Conservation (phyloP, 2,329 filamentous ascomycete genomes). For the Pseudogymnoascus sp. region DNA sequence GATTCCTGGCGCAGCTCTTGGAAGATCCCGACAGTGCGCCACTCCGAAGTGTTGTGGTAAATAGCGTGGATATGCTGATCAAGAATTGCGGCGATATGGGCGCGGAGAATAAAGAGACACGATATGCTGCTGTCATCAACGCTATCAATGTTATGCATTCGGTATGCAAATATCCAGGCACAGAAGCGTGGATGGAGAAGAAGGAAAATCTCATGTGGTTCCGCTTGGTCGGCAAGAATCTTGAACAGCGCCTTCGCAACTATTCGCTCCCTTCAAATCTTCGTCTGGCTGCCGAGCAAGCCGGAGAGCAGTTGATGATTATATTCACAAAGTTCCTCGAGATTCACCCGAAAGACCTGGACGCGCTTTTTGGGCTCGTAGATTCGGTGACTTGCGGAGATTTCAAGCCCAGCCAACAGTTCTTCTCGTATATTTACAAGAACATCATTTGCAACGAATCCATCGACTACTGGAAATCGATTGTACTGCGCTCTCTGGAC, state of each 20-base stretch:
- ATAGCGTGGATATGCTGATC: conserved; percentile 67
- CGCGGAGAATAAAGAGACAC: conserved; percentile 62
- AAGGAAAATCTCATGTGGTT: conserved; percentile 56
- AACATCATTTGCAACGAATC: conserved; percentile 79
- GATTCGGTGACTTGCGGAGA: conserved; percentile 79
- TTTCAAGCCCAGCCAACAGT: conserved; percentile 66
- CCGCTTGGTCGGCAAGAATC: conserved; percentile 64
- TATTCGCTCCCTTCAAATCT: conserved; percentile 66
- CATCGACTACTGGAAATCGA: conserved; percentile 75
- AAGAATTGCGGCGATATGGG: conserved; percentile 58
- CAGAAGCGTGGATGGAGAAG: conserved; percentile 66
- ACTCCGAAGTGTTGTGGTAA: conserved; percentile 67
- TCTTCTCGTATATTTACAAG: conserved; percentile 79
- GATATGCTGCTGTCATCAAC: conserved; percentile 69
- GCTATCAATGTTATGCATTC: conserved; percentile 80
- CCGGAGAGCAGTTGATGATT: conserved; percentile 77
- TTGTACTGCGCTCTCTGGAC: conserved; percentile 81
- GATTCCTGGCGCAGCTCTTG: conserved; percentile 85
- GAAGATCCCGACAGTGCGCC: conserved; percentile 66
- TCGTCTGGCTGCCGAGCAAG: conserved; percentile 81
- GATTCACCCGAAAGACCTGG: conserved; percentile 67
- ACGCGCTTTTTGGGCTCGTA: conserved; percentile 77
- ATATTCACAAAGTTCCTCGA: conserved; percentile 78
- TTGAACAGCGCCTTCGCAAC: conserved; percentile 67
- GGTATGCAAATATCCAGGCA: conserved; percentile 59